These are phyloP conservation scores for Aspergillus sp. DNA, from an alignment of 2,329 filamentous ascomycete species.

Conservation along the genomic window DNA sequence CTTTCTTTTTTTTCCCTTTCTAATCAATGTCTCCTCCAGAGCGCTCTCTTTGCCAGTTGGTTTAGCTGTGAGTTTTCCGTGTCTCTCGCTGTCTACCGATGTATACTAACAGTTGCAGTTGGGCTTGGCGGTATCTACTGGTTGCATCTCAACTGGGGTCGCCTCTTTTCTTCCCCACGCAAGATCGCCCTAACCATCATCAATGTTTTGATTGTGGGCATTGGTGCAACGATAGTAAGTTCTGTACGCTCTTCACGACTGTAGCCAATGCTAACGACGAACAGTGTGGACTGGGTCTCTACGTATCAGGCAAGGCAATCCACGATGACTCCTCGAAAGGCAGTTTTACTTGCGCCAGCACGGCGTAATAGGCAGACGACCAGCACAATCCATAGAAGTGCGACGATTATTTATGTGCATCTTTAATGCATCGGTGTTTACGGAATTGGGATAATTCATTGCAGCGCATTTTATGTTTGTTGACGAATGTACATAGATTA, in stretches of 20 bases:
- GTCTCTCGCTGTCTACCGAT: background rate
- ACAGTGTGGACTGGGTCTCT: conserved; percentile 30
- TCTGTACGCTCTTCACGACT: background rate
- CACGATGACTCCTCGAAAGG: conserved; percentile 23
- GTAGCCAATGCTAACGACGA: background rate
- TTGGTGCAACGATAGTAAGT: conserved; percentile 22
- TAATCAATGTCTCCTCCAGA: conserved; percentile 10
- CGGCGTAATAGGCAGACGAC: background rate
- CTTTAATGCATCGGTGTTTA: conserved; percentile 1
- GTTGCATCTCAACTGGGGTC: conserved; percentile 41
- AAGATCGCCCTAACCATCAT: conserved; percentile 40
- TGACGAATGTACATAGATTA: background rate
- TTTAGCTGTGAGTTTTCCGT: conserved; percentile 42
- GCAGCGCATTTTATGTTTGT: background rate
- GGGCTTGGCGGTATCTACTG: conserved; percentile 40
- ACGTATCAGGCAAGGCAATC: conserved; percentile 31
- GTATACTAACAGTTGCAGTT: conserved; percentile 10
- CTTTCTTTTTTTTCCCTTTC: background rate
- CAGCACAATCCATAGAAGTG: no score
- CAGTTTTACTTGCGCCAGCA: conserved; percentile 34
- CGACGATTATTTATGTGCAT: no score
- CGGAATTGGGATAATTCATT: background rate
- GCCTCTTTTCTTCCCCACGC: conserved; percentile 32
- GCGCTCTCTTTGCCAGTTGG: conserved; percentile 56
- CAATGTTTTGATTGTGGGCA: conserved; percentile 36